Evolutionary conservation across 2,329 filamentous ascomycete genomes (phyloP).

Genomic region (Xenoacremonium recifei): DNA sequence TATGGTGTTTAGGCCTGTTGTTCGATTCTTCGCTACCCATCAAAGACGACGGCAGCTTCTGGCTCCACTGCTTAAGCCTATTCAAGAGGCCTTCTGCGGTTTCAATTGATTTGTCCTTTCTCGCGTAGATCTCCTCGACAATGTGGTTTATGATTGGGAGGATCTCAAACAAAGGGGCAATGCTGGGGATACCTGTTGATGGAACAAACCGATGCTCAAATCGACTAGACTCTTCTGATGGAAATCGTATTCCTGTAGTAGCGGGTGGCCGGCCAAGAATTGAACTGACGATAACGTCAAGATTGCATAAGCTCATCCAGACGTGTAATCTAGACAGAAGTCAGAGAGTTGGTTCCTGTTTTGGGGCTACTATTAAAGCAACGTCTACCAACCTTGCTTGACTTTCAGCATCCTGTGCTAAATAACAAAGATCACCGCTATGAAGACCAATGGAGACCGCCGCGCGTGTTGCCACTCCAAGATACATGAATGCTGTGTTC

Average conservation of each 20-base stretch:
- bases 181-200: slow-evolving; percentile 24
- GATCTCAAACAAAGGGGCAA: slow-evolving; percentile 41
- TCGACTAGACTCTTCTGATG: slow-evolving; percentile 8
- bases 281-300: slow-evolving; percentile 38
- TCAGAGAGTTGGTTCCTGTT: too few species aligned
- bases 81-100: slow-evolving; percentile 39
- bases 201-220: slow-evolving; percentile 11
- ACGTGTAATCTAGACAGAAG: slow-evolving; percentile 29
- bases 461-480: slow-evolving; percentile 57
- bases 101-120: slow-evolving; percentile 28
- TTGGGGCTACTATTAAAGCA: too few species aligned
- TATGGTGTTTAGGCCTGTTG: too few species aligned
- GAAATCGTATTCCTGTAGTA: slow-evolving; percentile 21
- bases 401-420: slow-evolving; percentile 10
- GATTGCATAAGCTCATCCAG: slow-evolving; percentile 37
- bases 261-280: slow-evolving; percentile 38
- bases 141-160: slow-evolving; percentile 44
- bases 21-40: too few species aligned
- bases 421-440: slow-evolving; percentile 22
- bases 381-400: slow-evolving; percentile 17
- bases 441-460: slow-evolving; percentile 58
- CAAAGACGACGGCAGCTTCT: slow-evolving; percentile 39
- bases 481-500: slow-evolving; percentile 64
- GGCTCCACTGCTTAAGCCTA: slow-evolving; percentile 45
- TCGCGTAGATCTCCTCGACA: slow-evolving; percentile 40